phyloP scores from a whole-genome alignment of 2,329 filamentous ascomycete genomes.

The Thelonectria olida region DNA sequence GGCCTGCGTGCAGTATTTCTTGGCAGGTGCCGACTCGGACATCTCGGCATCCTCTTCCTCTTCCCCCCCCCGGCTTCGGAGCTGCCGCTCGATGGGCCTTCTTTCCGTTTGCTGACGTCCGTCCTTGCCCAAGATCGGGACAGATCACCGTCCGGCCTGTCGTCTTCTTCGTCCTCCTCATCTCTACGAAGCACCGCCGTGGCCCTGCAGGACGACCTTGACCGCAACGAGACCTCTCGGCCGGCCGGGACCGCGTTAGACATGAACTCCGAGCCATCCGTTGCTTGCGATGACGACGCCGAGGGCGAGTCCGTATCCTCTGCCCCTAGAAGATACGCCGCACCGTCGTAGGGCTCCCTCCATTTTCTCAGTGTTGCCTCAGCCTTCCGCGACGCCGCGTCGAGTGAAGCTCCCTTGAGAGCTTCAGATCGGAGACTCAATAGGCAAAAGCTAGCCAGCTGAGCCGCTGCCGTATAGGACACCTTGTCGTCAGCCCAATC shows the following conservation, averaged over 20 bases:
- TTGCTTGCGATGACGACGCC: slow-evolving; percentile 9
- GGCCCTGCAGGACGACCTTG: slow-evolving; percentile 6
- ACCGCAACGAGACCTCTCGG: slow-evolving; percentile 12
- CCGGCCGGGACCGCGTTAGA: neutral
- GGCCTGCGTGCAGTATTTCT: slow-evolving; percentile 34
- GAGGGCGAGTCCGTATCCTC: slow-evolving; percentile 8
- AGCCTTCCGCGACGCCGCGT: slow-evolving; percentile 16
- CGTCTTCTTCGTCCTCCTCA: neutral
- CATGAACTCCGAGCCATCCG: slow-evolving; percentile 5
- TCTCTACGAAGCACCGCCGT: neutral
- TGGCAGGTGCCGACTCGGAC: slow-evolving; percentile 18
- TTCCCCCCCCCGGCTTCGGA: neutral
- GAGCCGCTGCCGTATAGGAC: neutral
- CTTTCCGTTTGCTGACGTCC: too few relatives aligned
- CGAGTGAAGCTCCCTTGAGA: slow-evolving; percentile 22
- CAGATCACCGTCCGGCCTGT: neutral
- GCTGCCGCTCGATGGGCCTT: neutral
- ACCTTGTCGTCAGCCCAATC: neutral
- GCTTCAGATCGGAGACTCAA: slow-evolving; percentile 30
- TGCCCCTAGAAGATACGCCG: slow-evolving; percentile 9
- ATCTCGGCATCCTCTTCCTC: slow-evolving; percentile 21
- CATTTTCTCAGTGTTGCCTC: slow-evolving; percentile 25
- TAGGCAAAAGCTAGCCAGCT: slow-evolving; percentile 33
- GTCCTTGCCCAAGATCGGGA: neutral
- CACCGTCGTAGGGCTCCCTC: slow-evolving; percentile 30